Evolutionary conservation across 441 rosid genomes (phyloP).

Genomic region (Geranium incanum): DNA sequence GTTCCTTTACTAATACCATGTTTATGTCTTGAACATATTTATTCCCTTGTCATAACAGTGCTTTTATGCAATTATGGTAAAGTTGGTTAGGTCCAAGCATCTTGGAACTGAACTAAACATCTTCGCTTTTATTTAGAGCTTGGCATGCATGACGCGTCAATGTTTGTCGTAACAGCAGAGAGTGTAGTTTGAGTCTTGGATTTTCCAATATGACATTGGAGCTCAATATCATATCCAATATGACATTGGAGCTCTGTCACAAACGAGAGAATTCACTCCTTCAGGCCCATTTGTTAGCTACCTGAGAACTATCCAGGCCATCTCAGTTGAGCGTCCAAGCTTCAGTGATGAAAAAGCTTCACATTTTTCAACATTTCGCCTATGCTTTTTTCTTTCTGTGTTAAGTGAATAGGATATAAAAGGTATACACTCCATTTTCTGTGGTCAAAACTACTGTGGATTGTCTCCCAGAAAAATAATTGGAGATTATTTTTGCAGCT

Average conservation of each 20-base stretch:
- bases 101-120: neutral
- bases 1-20: neutral
- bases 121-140: neutral
- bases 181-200: neutral
- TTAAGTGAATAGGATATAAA: neutral
- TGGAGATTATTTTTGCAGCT: constrained; percentile 2
- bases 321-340: neutral
- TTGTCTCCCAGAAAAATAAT: neutral
- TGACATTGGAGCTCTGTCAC: neutral
- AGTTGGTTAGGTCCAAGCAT: no score
- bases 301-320: neutral
- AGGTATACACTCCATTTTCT: neutral
- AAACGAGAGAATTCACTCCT: no score
- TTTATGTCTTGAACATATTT: neutral
- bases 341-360: neutral
- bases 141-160: neutral
- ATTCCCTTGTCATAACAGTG: no score
- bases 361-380: neutral
- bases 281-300: neutral
- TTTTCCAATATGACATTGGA: neutral
- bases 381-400: neutral
- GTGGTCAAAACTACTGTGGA: neutral
- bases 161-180: neutral
- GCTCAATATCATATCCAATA: neutral
- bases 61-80: no score